Percentiles rank a stretch among this genome's conserved stretches.
Evolutionary conservation across 768 basidiomycete species (phyloP).

Genomic region (Suillus paluster): DNA sequence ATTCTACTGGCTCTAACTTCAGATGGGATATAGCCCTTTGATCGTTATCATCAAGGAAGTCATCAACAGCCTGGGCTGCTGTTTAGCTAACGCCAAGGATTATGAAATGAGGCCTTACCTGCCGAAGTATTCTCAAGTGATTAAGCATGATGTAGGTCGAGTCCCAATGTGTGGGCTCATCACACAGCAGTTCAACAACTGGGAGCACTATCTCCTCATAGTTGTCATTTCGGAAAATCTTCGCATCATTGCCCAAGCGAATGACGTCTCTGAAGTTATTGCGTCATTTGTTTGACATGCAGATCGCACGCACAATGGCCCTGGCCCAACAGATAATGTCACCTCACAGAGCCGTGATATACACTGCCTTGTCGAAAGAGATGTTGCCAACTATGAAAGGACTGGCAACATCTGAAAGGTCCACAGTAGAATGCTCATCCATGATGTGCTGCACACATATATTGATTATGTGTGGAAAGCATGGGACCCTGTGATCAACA

Average conservation of each 20-base stretch:
- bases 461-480: background rate
- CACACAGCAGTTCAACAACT: conserved; percentile 17
- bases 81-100: background rate
- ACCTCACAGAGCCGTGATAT: background rate
- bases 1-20: background rate
- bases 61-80: background rate
- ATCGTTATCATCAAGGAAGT: background rate
- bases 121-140: background rate
- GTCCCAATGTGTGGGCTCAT: conserved; percentile 45
- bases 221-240: background rate
- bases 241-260: background rate
- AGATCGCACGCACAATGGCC: background rate
- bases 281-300: background rate
- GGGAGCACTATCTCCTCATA: background rate
- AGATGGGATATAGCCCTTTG: background rate
- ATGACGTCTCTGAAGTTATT: background rate
- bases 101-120: background rate
- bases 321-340: background rate
- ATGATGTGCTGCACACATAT: conserved; percentile 9
- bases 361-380: background rate
- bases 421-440: conserved; percentile 1
- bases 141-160: conserved; percentile 43
- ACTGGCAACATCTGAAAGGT: background rate
- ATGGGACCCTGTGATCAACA: background rate
- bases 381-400: background rate